A percentile compares a stretch with the other conserved stretches of the same genome.
Conservation (phyloP, 192 early-diverging fungal genomes). For the Mortierella hygrophila region DNA sequence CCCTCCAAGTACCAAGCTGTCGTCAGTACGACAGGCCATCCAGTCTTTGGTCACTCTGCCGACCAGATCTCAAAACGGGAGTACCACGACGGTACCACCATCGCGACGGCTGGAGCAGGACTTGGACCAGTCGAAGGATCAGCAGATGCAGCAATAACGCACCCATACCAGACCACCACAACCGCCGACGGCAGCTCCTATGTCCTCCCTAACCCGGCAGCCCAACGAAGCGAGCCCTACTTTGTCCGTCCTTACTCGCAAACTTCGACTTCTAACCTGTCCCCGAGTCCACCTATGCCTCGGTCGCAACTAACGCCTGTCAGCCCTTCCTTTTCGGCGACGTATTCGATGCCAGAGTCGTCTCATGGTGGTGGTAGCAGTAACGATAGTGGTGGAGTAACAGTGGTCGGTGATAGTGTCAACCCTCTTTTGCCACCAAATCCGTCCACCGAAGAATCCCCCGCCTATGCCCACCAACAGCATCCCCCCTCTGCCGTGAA, state of each 20-base stretch:
- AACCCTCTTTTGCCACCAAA: not conserved
- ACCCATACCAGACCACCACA: no score
- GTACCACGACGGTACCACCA: not conserved
- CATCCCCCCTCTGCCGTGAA: not conserved
- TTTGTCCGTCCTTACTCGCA: not conserved
- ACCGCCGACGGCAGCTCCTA: not conserved
- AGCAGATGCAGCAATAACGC: no score
- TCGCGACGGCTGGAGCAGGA: not conserved
- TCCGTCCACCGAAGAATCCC: not conserved
- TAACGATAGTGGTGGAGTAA: not conserved
- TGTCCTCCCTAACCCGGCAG: not conserved
- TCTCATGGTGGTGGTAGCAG: constrained; percentile 13
- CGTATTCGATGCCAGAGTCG: constrained; percentile 27
- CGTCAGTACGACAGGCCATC: constrained; percentile 7
- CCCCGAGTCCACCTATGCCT: not conserved
- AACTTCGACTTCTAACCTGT: not conserved
- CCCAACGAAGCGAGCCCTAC: not conserved
- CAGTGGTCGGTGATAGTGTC: not conserved
- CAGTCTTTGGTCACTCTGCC: constrained; percentile 5
- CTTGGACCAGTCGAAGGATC: no score
- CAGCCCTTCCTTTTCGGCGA: constrained; percentile 24
- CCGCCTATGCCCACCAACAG: not conserved
- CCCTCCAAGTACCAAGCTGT: constrained; percentile 33
- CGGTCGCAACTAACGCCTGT: not conserved
- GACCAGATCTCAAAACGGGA: not conserved